Conservation (phyloP, 306 rosid species). For the Trifolium fragiferum region DNA sequence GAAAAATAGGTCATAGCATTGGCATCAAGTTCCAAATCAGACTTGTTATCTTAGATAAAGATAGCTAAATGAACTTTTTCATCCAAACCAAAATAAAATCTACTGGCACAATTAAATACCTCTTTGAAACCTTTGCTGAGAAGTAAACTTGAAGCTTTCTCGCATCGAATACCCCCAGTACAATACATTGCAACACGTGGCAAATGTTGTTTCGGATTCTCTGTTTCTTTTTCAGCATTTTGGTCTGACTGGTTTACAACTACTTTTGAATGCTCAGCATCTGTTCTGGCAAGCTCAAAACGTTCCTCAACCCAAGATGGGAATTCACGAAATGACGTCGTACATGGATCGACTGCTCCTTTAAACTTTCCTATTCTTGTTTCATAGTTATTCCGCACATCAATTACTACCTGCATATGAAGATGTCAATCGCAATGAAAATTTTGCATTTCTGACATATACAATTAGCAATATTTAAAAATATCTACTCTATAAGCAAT, state of each 20-base stretch:
- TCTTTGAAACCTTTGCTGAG: conserved; percentile 89
- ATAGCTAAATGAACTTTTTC: not conserved
- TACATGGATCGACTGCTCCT: conserved; percentile 89
- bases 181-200: conserved; percentile 97
- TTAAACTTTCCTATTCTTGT: conserved; percentile 92
- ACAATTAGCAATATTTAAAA: not conserved
- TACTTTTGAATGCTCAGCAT: conserved; percentile 36
- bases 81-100: conserved; percentile 6
- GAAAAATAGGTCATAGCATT: not conserved
- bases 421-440: conserved; percentile 17
- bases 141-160: conserved; percentile 93
- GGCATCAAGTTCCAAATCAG: conserved; percentile 25
- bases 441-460: conserved; percentile 24
- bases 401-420: conserved; percentile 77
- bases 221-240: conserved; percentile 44
- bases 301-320: conserved; percentile 88
- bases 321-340: conserved; percentile 83
- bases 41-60: not conserved
- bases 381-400: conserved; percentile 90
- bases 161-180: conserved; percentile 98
- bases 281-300: conserved; percentile 51
- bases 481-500: conserved; percentile 14
- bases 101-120: conserved; percentile 49
- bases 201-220: conserved; percentile 48
- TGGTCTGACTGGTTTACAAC: conserved; percentile 43